Conservation (phyloP, 108 stramenopile species). For the Cylindrotheca fusiformis region DNA sequence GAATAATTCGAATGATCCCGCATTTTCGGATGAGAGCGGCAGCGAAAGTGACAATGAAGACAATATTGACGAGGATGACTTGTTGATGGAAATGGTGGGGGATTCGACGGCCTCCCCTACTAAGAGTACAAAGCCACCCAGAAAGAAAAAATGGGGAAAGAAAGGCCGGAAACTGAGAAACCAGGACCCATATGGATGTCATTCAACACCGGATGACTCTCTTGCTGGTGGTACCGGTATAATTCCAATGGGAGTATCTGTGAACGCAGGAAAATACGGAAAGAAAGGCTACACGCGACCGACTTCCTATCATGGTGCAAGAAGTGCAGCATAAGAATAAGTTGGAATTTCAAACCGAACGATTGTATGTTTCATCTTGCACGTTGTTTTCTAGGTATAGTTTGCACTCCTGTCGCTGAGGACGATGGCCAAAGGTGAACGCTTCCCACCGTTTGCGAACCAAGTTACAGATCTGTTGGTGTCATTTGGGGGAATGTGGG, state of each 20-base stretch:
- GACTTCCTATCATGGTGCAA: conserved; percentile 52
- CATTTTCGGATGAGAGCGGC: conserved; percentile 9
- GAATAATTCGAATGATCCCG: neutral
- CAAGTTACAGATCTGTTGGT: too few species aligned
- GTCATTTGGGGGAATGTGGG: too few species aligned
- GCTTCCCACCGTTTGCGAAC: too few species aligned
- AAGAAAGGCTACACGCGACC: conserved; percentile 57
- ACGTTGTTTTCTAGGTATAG: too few species aligned
- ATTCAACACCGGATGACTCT: conserved; percentile 59
- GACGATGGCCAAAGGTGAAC: too few species aligned
- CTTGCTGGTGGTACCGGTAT: conserved; percentile 24
- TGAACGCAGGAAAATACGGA: conserved; percentile 71
- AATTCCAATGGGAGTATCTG: conserved; percentile 21
- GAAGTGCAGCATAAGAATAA: conserved; percentile 1
- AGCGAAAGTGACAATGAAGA: conserved; percentile 39
- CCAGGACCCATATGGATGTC: conserved; percentile 90
- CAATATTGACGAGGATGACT: conserved; percentile 36
- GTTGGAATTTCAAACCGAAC: too few species aligned
- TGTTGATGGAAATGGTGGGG: conserved; percentile 43
- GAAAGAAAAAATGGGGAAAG: conserved; percentile 81
- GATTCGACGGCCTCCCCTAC: conserved; percentile 19
- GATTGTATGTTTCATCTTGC: too few species aligned
- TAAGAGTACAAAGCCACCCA: conserved; percentile 41
- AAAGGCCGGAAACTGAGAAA: conserved; percentile 84
- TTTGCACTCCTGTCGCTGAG: too few species aligned